Conservation (phyloP, 2,329 filamentous ascomycete species). For the Graphium sp. region DNA sequence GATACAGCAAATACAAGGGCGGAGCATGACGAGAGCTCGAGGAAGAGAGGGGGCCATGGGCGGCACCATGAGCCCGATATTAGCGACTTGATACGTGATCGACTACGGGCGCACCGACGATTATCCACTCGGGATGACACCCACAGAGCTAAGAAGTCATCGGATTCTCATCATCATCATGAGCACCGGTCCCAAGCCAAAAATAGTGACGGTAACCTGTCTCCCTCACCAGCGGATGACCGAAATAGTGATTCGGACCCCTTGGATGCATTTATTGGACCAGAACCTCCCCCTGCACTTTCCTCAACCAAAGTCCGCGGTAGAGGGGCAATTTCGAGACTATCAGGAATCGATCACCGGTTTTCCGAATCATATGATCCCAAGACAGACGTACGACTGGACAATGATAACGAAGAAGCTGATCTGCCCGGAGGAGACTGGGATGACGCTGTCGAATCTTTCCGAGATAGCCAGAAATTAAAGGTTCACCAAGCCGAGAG, state of each 20-base stretch:
- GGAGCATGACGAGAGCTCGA: no score
- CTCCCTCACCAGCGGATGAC: slow-evolving; percentile 6
- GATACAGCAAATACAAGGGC: no score
- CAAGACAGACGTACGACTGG: slow-evolving; percentile 37
- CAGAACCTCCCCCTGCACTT: slow-evolving; percentile 38
- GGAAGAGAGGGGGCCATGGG: no score
- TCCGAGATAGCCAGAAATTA: slow-evolving; percentile 67
- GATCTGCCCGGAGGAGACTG: slow-evolving; percentile 46
- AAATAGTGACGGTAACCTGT: no score
- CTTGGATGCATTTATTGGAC: slow-evolving; percentile 61
- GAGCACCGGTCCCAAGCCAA: no score
- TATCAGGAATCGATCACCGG: slow-evolving; percentile 59
- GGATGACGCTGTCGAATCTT: slow-evolving; percentile 63
- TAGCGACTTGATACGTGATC: no score
- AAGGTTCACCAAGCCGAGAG: slow-evolving; percentile 59
- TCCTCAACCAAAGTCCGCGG: slow-evolving; percentile 41
- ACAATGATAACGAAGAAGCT: slow-evolving; percentile 28
- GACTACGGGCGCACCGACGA: no score
- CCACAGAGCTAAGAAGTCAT: no score
- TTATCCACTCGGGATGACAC: no score
- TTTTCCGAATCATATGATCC: slow-evolving; percentile 54
- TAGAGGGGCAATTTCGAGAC: slow-evolving; percentile 45
- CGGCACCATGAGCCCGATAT: no score
- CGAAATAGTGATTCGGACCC: slow-evolving; percentile 46
- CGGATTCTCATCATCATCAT: no score